Evolutionary conservation across 441 rosid genomes (phyloP), one percentile per base, ranked within the genome.

Genomic region (Populus hybrid): DNA sequence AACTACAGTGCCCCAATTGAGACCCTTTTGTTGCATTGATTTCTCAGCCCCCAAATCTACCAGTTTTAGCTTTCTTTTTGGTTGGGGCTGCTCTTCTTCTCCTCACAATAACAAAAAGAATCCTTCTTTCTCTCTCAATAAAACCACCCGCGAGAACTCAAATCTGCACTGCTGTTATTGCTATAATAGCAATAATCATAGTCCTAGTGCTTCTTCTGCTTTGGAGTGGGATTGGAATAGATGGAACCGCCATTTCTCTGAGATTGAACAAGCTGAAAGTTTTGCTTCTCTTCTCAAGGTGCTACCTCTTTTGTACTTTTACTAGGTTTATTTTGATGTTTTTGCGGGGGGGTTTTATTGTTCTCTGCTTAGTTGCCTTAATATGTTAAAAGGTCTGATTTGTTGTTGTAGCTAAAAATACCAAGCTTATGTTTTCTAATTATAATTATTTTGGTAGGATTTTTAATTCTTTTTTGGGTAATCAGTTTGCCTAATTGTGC

Each of bases 141-240:
- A 79, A 66, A 82, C 72, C 82, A 81, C 72, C 83, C 80, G 79
- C 70, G 81, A 77, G 76, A 71, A 34, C 50, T 67, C 87, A 24
- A 71, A 79, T 69, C 79, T 79, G 28, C 79, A 57, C 19, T 72
- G 76, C 53, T 88, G 90, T 79, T 87, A 85, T 19, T 90, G 91
- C 36, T 75, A 38, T 71, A 73, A 75, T 79, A 73, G 8, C 82
- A 74, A 69, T 59, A 79, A 65, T 16, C 71, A 59, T 69, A 76
- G 75, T 76, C 70, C 9, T 79, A 70, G 67, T 67, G 42, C 78
- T 12, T 76, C 76, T 73, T 85, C 93, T 12, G 85, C 83, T 66
- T 83, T 85, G 72, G 89, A 86, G 40, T 95, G 97, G 98, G 97
- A 92, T 84, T 95, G 98, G 99, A 85, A 79, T 87, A 85, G 94